These are phyloP conservation scores for Hortiboletus rubellus DNA, from an alignment of 1,284 basidiomycete species.

Conservation along the genomic window DNA sequence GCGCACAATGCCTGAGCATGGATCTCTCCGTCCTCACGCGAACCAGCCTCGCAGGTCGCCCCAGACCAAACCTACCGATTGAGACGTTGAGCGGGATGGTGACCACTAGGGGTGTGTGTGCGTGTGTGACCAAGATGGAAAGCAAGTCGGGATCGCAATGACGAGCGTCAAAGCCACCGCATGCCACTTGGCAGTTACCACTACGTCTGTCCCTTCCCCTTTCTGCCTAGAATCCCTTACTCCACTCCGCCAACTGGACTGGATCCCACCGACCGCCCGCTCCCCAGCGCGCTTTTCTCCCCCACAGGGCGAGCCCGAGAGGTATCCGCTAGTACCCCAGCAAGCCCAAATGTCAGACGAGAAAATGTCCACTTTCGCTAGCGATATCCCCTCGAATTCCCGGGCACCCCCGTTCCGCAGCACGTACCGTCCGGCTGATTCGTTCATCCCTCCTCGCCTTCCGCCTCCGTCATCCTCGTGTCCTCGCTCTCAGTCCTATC, in stretches of 20 bases:
- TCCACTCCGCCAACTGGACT: constrained; percentile 21
- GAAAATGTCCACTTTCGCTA: constrained; percentile 17
- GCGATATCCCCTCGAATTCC: constrained; percentile 17
- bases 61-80: no score
- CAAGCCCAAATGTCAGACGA: constrained; percentile 24
- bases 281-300: background rate
- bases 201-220: background rate
- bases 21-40: no score
- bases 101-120: background rate
- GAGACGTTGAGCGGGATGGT: no score
- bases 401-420: constrained; percentile 15
- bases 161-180: no score
- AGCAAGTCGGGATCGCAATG: constrained; percentile 7
- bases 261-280: constrained; percentile 28
- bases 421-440: constrained; percentile 18
- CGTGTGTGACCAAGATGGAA: constrained; percentile 19
- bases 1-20: no score
- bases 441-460: constrained; percentile 21
- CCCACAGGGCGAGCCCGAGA: background rate
- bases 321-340: background rate
- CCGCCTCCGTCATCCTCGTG: constrained; percentile 22
- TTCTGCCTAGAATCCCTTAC: background rate
- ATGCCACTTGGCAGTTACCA: background rate
- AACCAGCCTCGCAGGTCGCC: no score
- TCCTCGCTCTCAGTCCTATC: constrained; percentile 32